Evolutionary conservation across 2,329 filamentous ascomycete species (phyloP).

Genomic region (Cercospora nicotianae): DNA sequence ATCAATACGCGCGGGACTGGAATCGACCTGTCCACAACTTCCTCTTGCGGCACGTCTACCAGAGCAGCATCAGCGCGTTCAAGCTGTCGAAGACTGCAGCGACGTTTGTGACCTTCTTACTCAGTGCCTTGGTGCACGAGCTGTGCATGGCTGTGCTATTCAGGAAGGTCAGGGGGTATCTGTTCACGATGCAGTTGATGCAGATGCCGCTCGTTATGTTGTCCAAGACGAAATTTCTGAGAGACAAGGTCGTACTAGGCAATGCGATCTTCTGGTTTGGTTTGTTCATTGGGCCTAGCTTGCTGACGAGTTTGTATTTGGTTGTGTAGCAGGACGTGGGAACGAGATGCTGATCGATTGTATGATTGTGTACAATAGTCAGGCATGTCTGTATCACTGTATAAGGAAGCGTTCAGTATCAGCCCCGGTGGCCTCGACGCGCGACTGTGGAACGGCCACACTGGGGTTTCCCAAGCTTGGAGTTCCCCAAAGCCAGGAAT

Average conservation of each 20-base stretch:
- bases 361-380: neutral
- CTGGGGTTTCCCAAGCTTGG: neutral
- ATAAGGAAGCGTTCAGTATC: neutral
- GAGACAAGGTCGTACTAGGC: slow-evolving; percentile 62
- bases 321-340: slow-evolving; percentile 32
- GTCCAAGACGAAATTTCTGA: slow-evolving; percentile 66
- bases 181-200: slow-evolving; percentile 71
- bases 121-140: slow-evolving; percentile 71
- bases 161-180: slow-evolving; percentile 72
- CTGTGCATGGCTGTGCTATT: slow-evolving; percentile 80
- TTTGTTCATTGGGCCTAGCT: slow-evolving; percentile 72
- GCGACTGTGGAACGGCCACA: neutral
- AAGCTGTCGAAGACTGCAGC: slow-evolving; percentile 69
- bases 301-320: slow-evolving; percentile 56
- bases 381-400: neutral
- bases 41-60: slow-evolving; percentile 75
- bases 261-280: slow-evolving; percentile 78
- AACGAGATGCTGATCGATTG: neutral
- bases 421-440: neutral
- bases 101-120: slow-evolving; percentile 72
- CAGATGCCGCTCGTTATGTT: slow-evolving; percentile 70
- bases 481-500: neutral
- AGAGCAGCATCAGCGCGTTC: slow-evolving; percentile 72
- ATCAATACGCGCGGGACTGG: slow-evolving; percentile 79
- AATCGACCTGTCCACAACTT: slow-evolving; percentile 80